Conservation (phyloP, 768 basidiomycete species). For the Tricholoma furcatifolium region DNA sequence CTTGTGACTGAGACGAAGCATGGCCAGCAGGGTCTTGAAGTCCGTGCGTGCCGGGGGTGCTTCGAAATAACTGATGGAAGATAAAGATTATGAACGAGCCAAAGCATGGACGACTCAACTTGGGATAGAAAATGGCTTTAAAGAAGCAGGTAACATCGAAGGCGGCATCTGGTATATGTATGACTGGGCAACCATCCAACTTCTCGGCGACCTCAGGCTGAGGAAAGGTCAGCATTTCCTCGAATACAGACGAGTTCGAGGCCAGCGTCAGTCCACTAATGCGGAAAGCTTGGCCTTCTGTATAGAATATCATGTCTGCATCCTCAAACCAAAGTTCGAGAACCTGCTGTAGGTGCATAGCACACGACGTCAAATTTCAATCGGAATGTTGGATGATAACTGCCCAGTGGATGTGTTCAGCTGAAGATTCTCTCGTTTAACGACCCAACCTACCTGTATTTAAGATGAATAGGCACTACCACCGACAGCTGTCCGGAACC, state of each 20-base stretch:
- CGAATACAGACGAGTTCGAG: slow-evolving; percentile 17
- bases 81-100: background rate
- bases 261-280: slow-evolving; percentile 13
- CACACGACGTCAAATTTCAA: background rate
- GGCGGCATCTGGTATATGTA: slow-evolving; percentile 16
- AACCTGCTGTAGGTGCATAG: background rate
- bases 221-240: slow-evolving; percentile 18
- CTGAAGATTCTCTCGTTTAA: too few relatives aligned
- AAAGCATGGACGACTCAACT: slow-evolving; percentile 7
- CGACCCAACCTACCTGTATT: background rate
- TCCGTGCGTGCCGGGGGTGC: slow-evolving; percentile 18
- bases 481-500: too few relatives aligned
- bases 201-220: slow-evolving; percentile 14
- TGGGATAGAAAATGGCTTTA: slow-evolving; percentile 16
- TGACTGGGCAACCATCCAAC: slow-evolving; percentile 14
- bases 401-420: too few relatives aligned
- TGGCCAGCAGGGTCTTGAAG: slow-evolving; percentile 12
- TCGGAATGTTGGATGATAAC: too few relatives aligned
- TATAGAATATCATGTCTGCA: slow-evolving; percentile 18
- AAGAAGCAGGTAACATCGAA: slow-evolving; percentile 15
- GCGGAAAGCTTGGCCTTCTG: slow-evolving; percentile 15
- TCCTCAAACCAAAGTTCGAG: slow-evolving; percentile 24
- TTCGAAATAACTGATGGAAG: slow-evolving; percentile 13
- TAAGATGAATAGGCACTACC: background rate
- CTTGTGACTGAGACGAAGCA: slow-evolving; percentile 21